These are phyloP conservation scores for Monosporascus sp. DNA, from an alignment of 2,329 filamentous ascomycete genomes.

Conservation along the genomic window DNA sequence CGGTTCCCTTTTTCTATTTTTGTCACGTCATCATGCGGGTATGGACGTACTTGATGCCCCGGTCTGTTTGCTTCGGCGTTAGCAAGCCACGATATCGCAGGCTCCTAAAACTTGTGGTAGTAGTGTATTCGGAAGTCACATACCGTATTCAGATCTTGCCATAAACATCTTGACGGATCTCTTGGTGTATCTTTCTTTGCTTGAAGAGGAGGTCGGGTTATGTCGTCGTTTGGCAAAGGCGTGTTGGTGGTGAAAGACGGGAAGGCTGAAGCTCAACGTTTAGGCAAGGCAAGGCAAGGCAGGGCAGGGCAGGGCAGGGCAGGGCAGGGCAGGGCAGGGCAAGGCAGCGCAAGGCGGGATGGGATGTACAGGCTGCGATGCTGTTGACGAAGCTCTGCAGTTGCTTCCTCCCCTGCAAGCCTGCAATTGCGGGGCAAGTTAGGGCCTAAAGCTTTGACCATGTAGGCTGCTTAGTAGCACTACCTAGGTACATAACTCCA, in stretches of 20 bases:
- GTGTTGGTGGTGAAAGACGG: background rate
- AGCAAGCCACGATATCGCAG: conserved; percentile 5
- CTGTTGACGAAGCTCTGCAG: conserved; percentile 26
- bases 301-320: background rate
- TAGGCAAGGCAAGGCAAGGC: background rate
- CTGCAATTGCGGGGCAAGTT: background rate
- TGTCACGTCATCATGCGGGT: background rate
- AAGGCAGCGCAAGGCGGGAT: conserved; percentile 5
- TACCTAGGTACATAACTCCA: too few species aligned
- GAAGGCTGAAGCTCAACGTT: conserved; percentile 1
- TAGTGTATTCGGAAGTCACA: conserved; percentile 33
- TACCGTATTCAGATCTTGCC: conserved; percentile 99
- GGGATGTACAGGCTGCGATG: conserved; percentile 22
- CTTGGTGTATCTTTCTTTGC: conserved; percentile 8
- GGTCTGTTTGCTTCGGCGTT: conserved; percentile 57
- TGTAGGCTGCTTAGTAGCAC: background rate
- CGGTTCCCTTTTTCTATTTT: background rate
- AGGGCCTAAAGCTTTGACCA: conserved; percentile 1
- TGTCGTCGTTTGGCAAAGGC: background rate
- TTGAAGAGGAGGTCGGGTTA: background rate
- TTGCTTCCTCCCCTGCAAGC: too few species aligned
- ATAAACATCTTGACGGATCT: conserved; percentile 84
- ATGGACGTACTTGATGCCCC: conserved; percentile 83
- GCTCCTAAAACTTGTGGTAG: conserved; percentile 7
- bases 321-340: background rate